Conservation (phyloP, 305 asterid species). For the Solanum aculeatissimum region DNA sequence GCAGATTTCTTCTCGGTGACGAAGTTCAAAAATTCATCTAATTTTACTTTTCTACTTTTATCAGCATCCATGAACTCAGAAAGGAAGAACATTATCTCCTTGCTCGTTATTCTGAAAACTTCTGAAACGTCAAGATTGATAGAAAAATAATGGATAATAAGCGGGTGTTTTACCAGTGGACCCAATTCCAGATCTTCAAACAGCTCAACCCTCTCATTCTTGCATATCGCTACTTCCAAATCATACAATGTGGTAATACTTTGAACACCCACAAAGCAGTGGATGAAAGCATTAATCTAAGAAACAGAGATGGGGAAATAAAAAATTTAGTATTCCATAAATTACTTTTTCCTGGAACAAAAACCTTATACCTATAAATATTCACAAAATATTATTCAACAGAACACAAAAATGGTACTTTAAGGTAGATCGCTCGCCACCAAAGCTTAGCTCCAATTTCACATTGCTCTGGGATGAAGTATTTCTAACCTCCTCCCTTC, state of each 20-base stretch:
- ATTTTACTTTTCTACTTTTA: constrained; percentile 28
- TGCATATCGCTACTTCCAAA: constrained; percentile 69
- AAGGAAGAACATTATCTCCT: constrained; percentile 53
- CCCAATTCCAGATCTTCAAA: constrained; percentile 93
- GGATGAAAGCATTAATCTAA: constrained; percentile 79
- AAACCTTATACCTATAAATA: not conserved
- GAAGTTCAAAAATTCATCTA: constrained; percentile 57
- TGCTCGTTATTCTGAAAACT: constrained; percentile 54
- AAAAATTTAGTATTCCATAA: not conserved
- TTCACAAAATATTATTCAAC: not conserved
- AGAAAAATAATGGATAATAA: constrained; percentile 62
- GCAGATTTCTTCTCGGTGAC: constrained; percentile 49
- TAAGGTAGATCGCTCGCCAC: not conserved
- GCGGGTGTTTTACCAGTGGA: constrained; percentile 77
- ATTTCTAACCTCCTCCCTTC: not conserved
- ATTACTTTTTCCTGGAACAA: not conserved
- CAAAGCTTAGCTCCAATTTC: not conserved
- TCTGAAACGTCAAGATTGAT: constrained; percentile 43
- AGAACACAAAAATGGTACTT: not conserved
- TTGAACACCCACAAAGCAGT: constrained; percentile 85
- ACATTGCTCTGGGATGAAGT: not conserved
- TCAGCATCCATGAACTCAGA: constrained; percentile 46
- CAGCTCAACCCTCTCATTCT: constrained; percentile 59
- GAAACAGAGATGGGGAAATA: not conserved
- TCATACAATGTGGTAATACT: constrained; percentile 69